phyloP scores from a whole-genome alignment of 768 basidiomycete genomes.

The Leccinum barrowsii region DNA sequence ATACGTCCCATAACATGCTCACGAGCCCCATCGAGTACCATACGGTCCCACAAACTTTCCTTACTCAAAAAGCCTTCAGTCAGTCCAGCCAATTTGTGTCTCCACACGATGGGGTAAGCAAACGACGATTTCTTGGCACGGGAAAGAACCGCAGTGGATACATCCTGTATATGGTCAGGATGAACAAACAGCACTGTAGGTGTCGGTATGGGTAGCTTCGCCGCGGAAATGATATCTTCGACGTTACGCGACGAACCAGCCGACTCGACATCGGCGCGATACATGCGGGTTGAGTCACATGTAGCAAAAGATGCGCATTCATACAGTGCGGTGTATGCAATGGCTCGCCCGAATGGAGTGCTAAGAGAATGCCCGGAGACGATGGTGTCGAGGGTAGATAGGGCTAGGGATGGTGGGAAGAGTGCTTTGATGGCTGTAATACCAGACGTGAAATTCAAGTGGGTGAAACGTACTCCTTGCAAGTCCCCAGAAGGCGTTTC shows the following conservation, averaged over 20 bases:
- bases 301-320: conserved; percentile 75
- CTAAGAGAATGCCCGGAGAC: conserved; percentile 71
- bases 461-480: conserved; percentile 66
- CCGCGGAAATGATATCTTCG: conserved; percentile 45
- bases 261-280: conserved; percentile 26
- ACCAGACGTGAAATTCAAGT: conserved; percentile 85
- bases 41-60: conserved; percentile 81
- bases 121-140: conserved; percentile 52
- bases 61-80: conserved; percentile 72
- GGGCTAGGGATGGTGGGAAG: conserved; percentile 65
- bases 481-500: conserved; percentile 48
- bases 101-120: conserved; percentile 62
- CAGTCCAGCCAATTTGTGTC: conserved; percentile 72
- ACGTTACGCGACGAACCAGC: conserved; percentile 30
- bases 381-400: conserved; percentile 73
- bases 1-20: conserved; percentile 55
- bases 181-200: conserved; percentile 79
- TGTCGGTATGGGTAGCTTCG: conserved; percentile 57
- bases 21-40: conserved; percentile 70
- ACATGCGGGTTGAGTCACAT: conserved; percentile 51
- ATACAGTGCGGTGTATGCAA: conserved; percentile 76
- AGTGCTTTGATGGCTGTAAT: conserved; percentile 76
- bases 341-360: conserved; percentile 72
- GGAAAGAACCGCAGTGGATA: conserved; percentile 51
- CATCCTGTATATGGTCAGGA: conserved; percentile 55